A percentile compares a stretch with the other conserved stretches of the same genome.
Evolutionary conservation across 306 rosid genomes (phyloP).

Genomic region (Rosa rugosa): DNA sequence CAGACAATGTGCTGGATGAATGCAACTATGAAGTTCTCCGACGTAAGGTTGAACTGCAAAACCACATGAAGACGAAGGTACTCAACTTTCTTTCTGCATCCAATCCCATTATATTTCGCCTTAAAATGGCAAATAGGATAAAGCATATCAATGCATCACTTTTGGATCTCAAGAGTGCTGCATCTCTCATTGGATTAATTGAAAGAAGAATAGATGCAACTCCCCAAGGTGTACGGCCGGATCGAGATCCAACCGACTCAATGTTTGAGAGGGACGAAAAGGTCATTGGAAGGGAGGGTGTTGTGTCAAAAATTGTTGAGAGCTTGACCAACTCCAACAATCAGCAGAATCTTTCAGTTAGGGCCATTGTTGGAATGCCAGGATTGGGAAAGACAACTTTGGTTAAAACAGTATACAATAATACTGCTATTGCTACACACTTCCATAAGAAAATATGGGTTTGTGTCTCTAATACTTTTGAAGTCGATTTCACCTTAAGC

Average conservation of each 20-base stretch:
- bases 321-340: not conserved
- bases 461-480: constrained; percentile 12
- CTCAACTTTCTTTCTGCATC: too few species aligned
- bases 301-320: not conserved
- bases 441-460: constrained; percentile 20
- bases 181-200: too few species aligned
- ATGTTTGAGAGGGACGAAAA: not conserved
- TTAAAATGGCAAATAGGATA: too few species aligned
- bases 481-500: not conserved
- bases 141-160: too few species aligned
- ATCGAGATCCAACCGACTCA: not conserved
- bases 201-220: too few species aligned
- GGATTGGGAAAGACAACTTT: constrained; percentile 27
- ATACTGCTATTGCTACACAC: not conserved
- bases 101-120: too few species aligned
- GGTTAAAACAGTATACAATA: constrained; percentile 3
- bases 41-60: too few species aligned
- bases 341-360: not conserved
- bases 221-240: too few species aligned
- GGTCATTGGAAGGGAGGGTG: not conserved
- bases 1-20: too few species aligned
- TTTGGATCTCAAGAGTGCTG: too few species aligned
- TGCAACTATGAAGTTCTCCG: too few species aligned
- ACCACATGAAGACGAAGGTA: too few species aligned
- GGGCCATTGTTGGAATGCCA: constrained; percentile 19